These are phyloP conservation scores for Fibroporia radiculosa DNA, from an alignment of 768 basidiomycete species.

Conservation along the genomic window DNA sequence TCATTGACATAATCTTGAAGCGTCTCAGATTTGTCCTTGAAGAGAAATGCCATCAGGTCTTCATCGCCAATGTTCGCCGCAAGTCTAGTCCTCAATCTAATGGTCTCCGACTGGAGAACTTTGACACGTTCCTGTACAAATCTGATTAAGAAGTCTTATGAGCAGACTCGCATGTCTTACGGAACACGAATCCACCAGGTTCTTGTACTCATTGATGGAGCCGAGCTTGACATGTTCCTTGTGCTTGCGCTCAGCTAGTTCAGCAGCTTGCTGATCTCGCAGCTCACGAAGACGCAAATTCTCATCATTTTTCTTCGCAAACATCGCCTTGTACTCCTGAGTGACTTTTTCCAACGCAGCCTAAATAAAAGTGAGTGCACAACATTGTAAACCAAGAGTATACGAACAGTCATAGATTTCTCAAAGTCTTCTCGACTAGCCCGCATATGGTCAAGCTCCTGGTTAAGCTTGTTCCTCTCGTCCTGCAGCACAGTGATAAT, in stretches of 20 bases:
- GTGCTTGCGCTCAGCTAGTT: slow-evolving; percentile 60
- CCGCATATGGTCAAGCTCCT: slow-evolving; percentile 35
- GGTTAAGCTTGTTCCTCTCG: slow-evolving; percentile 34
- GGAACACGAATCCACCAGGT: slow-evolving; percentile 53
- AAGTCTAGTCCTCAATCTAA: slow-evolving; percentile 65
- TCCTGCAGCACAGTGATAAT: too few relatives aligned
- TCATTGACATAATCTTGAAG: slow-evolving; percentile 37
- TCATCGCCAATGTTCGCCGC: slow-evolving; percentile 66
- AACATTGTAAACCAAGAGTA: background rate
- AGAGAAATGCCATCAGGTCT: slow-evolving; percentile 67
- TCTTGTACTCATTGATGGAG: slow-evolving; percentile 57
- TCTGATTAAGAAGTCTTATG: background rate
- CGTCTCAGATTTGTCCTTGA: slow-evolving; percentile 46
- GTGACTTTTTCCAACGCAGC: slow-evolving; percentile 37
- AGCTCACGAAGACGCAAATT: slow-evolving; percentile 61
- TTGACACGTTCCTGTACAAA: slow-evolving; percentile 58
- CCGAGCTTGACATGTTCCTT: slow-evolving; percentile 52
- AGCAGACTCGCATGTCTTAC: slow-evolving; percentile 27
- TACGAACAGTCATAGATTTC: slow-evolving; percentile 7
- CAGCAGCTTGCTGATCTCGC: slow-evolving; percentile 59
- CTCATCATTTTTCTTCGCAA: slow-evolving; percentile 61
- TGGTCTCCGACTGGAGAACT: slow-evolving; percentile 64
- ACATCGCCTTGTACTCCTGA: slow-evolving; percentile 55
- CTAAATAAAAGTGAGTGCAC: slow-evolving; percentile 17
- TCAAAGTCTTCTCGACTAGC: slow-evolving; percentile 14